Evolutionary conservation across 2,329 filamentous ascomycete species (phyloP).

Genomic region (Amauroascus verrucosus): DNA sequence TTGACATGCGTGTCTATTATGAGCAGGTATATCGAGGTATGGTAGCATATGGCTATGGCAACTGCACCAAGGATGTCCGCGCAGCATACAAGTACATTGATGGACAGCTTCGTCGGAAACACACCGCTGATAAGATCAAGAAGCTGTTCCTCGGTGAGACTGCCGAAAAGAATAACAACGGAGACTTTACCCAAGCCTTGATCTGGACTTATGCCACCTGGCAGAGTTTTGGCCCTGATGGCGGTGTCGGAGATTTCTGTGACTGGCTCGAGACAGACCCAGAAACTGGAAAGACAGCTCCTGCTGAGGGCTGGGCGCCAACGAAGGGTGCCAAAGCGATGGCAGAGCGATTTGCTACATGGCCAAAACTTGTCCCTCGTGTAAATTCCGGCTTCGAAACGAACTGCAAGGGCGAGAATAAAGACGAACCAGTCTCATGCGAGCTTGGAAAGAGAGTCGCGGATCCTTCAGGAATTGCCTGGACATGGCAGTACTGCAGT

Average conservation of each 20-base stretch:
- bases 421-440: constrained; percentile 25
- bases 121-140: constrained; percentile 36
- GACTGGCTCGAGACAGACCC: constrained; percentile 39
- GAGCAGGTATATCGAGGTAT: constrained; percentile 42
- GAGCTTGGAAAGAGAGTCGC: constrained; percentile 27
- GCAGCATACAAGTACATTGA: constrained; percentile 43
- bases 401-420: constrained; percentile 30
- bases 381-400: constrained; percentile 34
- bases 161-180: constrained; percentile 38
- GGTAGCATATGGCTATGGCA: constrained; percentile 40
- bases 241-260: constrained; percentile 37
- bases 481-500: constrained; percentile 46
- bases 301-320: constrained; percentile 34
- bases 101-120: constrained; percentile 30
- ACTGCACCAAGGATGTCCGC: constrained; percentile 43
- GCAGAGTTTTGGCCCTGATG: constrained; percentile 37
- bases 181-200: constrained; percentile 39
- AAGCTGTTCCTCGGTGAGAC: constrained; percentile 40
- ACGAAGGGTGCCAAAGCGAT: constrained; percentile 33
- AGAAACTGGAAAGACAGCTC: constrained; percentile 27
- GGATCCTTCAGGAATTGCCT: constrained; percentile 34
- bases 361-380: constrained; percentile 28
- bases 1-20: constrained; percentile 44
- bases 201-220: constrained; percentile 33
- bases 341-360: constrained; percentile 36